Conservation (phyloP, 2,329 filamentous ascomycete genomes). For the Curvularia sp. region DNA sequence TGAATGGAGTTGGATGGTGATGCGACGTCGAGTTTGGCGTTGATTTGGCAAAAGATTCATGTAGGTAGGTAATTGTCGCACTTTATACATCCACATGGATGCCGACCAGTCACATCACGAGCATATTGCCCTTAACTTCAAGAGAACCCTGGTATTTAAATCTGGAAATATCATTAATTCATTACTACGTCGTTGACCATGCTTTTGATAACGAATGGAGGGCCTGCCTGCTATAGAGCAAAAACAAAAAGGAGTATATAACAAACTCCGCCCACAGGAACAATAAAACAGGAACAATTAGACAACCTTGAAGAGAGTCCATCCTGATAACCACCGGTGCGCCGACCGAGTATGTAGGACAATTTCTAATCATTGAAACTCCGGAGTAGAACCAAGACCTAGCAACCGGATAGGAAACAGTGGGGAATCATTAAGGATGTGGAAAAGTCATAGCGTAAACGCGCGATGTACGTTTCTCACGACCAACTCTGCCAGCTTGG, state of each 20-base stretch:
- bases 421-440: neutral
- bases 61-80: neutral
- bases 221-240: neutral
- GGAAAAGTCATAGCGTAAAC: neutral
- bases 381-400: neutral
- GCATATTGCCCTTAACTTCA: neutral
- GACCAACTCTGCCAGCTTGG: slow-evolving; percentile 23
- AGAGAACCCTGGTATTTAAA: neutral
- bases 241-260: neutral
- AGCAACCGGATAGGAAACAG: neutral
- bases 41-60: neutral
- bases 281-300: neutral
- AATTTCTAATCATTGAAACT: neutral
- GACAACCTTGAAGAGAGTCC: too few relatives aligned
- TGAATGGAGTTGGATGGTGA: neutral
- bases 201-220: neutral
- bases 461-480: slow-evolving; percentile 6
- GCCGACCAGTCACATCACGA: neutral
- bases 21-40: neutral
- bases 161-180: neutral
- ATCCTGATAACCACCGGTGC: neutral
- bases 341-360: neutral
- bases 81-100: neutral
- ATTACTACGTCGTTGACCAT: neutral
- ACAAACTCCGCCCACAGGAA: neutral